These are phyloP conservation scores for Botryotinia globosa DNA, from an alignment of 2,329 filamentous ascomycete genomes.

Conservation along the genomic window DNA sequence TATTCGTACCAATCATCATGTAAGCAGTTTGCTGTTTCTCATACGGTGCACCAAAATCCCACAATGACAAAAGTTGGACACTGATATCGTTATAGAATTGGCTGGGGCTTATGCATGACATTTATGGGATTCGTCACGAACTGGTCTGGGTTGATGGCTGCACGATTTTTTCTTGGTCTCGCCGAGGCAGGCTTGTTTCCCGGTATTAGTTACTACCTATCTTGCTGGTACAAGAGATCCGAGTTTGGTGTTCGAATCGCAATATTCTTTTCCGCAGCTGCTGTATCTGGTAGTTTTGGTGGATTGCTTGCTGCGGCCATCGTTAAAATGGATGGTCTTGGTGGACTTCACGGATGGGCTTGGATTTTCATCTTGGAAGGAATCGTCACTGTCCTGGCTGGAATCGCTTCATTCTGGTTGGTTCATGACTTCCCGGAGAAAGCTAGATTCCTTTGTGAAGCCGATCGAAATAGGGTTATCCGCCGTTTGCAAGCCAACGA, in stretches of 20 bases:
- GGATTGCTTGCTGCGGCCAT: constrained; percentile 72
- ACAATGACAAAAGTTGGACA: not conserved
- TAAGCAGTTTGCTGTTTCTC: constrained; percentile 40
- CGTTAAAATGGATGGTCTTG: constrained; percentile 64
- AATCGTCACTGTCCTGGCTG: constrained; percentile 65
- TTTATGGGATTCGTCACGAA: constrained; percentile 42
- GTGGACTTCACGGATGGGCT: constrained; percentile 55
- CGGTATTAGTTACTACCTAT: constrained; percentile 75
- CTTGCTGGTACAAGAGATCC: constrained; percentile 77
- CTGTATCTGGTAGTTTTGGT: constrained; percentile 74
- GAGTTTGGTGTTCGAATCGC: constrained; percentile 80
- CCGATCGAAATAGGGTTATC: constrained; percentile 70
- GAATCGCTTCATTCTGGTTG: constrained; percentile 68
- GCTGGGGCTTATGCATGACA: constrained; percentile 68
- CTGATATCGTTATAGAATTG: constrained; percentile 43
- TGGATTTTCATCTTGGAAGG: constrained; percentile 73
- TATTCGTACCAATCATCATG: constrained; percentile 84
- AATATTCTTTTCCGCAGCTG: constrained; percentile 81
- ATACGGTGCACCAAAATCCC: not conserved
- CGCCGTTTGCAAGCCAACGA: constrained; percentile 67
- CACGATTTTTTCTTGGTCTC: constrained; percentile 62
- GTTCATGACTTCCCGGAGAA: constrained; percentile 80
- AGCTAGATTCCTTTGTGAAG: constrained; percentile 66
- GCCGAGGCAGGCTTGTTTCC: constrained; percentile 75
- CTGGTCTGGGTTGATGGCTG: constrained; percentile 37